phyloP scores from a whole-genome alignment of 495 filamentous ascomycete species.

The Penicillium cinerascens region DNA sequence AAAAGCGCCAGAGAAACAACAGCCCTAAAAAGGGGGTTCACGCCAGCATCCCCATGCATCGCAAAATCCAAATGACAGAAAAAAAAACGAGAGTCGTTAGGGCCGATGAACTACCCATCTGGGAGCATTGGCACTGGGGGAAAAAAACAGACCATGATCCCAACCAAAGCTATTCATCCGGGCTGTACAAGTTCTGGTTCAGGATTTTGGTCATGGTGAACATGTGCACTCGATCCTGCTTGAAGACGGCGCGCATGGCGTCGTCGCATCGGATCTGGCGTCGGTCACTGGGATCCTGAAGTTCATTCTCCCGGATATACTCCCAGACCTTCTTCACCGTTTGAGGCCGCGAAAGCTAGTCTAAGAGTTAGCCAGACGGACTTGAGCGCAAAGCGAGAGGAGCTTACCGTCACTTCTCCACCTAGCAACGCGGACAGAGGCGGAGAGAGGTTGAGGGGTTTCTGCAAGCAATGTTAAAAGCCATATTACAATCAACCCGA shows the following conservation, averaged over 20 bases:
- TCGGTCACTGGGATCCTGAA: slow-evolving; percentile 88
- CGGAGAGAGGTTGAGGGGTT: slow-evolving; percentile 62
- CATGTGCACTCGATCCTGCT: slow-evolving; percentile 89
- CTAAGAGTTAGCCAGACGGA: slow-evolving; percentile 3
- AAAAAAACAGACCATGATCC: not conserved
- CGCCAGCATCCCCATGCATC: slow-evolving; percentile 34
- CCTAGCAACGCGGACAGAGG: slow-evolving; percentile 61
- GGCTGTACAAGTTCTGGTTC: slow-evolving; percentile 61
- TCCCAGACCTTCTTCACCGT: slow-evolving; percentile 95
- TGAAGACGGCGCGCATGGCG: slow-evolving; percentile 83
- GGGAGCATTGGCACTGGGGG: not conserved
- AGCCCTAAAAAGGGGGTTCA: slow-evolving; percentile 16
- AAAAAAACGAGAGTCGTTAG: slow-evolving; percentile 24
- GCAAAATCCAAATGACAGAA: slow-evolving; percentile 16
- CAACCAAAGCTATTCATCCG: slow-evolving; percentile 50
- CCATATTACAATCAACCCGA: not conserved
- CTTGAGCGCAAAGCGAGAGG: not conserved
- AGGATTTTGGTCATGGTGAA: slow-evolving; percentile 94
- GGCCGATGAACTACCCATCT: slow-evolving; percentile 2
- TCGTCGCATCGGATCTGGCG: slow-evolving; percentile 93
- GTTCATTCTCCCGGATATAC: slow-evolving; percentile 79
- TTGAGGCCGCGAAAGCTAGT: slow-evolving; percentile 82
- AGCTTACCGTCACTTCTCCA: slow-evolving; percentile 57
- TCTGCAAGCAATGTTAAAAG: slow-evolving; percentile 35
- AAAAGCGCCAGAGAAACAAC: slow-evolving; percentile 16